phyloP scores from a whole-genome alignment of 257 asterid species.

The Eucommia ulmoides region DNA sequence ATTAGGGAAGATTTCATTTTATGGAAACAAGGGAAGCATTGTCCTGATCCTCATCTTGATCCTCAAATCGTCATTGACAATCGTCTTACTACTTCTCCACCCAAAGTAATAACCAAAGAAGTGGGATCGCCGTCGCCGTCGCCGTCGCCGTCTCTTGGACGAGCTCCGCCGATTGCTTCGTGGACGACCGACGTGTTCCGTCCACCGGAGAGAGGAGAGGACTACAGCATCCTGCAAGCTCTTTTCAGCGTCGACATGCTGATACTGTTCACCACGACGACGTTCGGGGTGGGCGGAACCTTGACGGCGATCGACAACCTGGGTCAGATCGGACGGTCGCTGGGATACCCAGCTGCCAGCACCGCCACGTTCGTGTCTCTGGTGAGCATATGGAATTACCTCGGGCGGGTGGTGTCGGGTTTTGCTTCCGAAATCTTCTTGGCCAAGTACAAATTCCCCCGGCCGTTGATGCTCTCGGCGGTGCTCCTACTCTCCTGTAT shows the following conservation, averaged over 20 bases:
- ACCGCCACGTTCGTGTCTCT: conserved; percentile 33
- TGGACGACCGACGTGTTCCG: conserved; percentile 22
- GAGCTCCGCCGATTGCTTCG: conserved; percentile 1
- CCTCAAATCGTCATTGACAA: background rate
- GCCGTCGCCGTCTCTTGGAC: background rate
- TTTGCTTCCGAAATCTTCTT: conserved; percentile 25
- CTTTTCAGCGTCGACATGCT: conserved; percentile 32
- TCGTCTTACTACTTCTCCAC: conserved; percentile 3
- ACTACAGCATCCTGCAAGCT: conserved; percentile 31
- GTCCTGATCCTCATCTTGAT: no score
- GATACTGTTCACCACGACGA: conserved; percentile 19
- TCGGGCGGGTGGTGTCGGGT: conserved; percentile 33
- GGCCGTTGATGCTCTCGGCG: conserved; percentile 28
- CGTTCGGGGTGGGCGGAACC: conserved; percentile 41
- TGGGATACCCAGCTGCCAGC: conserved; percentile 27
- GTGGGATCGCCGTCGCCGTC: background rate
- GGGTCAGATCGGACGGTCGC: conserved; percentile 31
- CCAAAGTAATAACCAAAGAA: conserved; percentile 9
- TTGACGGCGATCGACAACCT: conserved; percentile 35
- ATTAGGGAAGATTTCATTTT: conserved; percentile 26
- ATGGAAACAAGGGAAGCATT: conserved; percentile 14
- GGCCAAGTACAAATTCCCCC: conserved; percentile 29
- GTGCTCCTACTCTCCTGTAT: conserved; percentile 29
- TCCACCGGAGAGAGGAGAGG: conserved; percentile 38
- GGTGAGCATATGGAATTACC: conserved; percentile 41